Percentiles rank a stretch among this genome's conserved stretches.
Conservation (phyloP, 2,329 filamentous ascomycete genomes). For the Coniochaeta prunicola region DNA sequence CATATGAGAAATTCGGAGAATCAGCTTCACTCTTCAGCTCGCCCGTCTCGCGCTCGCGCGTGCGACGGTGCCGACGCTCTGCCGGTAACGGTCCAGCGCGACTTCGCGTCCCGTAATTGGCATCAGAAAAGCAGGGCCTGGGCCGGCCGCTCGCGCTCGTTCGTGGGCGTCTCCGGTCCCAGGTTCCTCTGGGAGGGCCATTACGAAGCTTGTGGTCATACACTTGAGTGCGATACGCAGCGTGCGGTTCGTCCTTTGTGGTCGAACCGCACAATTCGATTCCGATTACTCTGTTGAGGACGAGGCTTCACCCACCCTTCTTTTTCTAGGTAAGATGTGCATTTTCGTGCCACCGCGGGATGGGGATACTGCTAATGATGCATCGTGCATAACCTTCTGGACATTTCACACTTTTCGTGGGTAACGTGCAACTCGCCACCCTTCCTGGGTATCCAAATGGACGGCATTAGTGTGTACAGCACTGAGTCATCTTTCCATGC, state of each 20-base stretch:
- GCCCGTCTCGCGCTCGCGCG: neutral
- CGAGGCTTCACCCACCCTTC: constrained; percentile 19
- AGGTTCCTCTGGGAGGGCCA: constrained; percentile 17
- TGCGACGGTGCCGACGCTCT: constrained; percentile 10
- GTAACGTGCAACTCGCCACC: too few relatives aligned
- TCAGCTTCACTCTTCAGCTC: constrained; percentile 15
- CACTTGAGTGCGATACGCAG: constrained; percentile 26
- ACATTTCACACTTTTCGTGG: neutral
- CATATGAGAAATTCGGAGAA: constrained; percentile 69
- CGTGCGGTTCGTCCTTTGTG: constrained; percentile 13
- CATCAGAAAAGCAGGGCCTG: constrained; percentile 25
- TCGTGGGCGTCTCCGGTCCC: constrained; percentile 3
- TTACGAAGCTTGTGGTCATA: constrained; percentile 22
- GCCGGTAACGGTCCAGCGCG: constrained; percentile 23
- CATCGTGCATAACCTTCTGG: neutral
- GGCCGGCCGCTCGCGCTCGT: constrained; percentile 7
- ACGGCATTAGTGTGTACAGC: constrained; percentile 4
- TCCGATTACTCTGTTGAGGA: constrained; percentile 25
- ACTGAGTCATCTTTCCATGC: constrained; percentile 1
- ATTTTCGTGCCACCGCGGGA: neutral
- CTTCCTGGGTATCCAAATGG: neutral
- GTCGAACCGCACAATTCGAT: constrained; percentile 20
- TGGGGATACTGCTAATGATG: constrained; percentile 21
- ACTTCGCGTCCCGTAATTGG: constrained; percentile 21
- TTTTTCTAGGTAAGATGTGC: constrained; percentile 15